These are phyloP conservation scores for Cordyceps javanica DNA, from an alignment of 2,329 filamentous ascomycete genomes.

Conservation along the genomic window DNA sequence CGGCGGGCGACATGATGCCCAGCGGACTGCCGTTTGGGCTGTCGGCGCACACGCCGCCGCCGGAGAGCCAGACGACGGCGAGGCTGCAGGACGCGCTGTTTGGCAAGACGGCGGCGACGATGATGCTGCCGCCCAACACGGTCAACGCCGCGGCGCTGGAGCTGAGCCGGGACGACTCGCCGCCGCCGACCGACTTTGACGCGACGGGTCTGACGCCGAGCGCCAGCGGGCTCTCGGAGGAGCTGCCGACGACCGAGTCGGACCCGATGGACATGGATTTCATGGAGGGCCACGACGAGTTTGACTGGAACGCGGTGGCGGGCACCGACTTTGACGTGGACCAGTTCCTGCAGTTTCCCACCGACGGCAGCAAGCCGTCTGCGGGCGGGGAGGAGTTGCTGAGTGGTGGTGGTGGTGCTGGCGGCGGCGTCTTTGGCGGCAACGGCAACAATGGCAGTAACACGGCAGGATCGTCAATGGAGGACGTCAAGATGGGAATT, in stretches of 20 bases:
- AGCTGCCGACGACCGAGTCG: slow-evolving; percentile 27
- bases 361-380: slow-evolving; percentile 37
- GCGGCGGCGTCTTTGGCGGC: slow-evolving; percentile 25
- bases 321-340: slow-evolving; percentile 52
- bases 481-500: slow-evolving; percentile 11
- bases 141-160: slow-evolving; percentile 31
- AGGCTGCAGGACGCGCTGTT: slow-evolving; percentile 30
- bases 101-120: slow-evolving; percentile 25
- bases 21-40: slow-evolving; percentile 30
- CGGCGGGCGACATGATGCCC: slow-evolving; percentile 27
- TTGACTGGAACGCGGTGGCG: slow-evolving; percentile 48
- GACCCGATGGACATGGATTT: slow-evolving; percentile 41
- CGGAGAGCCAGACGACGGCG: slow-evolving; percentile 36
- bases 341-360: slow-evolving; percentile 53
- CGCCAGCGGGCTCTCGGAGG: slow-evolving; percentile 38
- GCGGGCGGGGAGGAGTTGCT: slow-evolving; percentile 32
- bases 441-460: too few species aligned
- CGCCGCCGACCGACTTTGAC: slow-evolving; percentile 40
- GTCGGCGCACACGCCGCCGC: slow-evolving; percentile 45
- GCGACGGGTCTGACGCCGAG: slow-evolving; percentile 37
- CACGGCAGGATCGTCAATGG: not conserved
- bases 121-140: slow-evolving; percentile 32
- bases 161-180: slow-evolving; percentile 34
- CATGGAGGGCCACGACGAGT: slow-evolving; percentile 40
- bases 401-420: too few species aligned